Evolutionary conservation across 257 asterid species (phyloP), one percentile per base, ranked within the genome.

Genomic region (Salvia hispanica): DNA sequence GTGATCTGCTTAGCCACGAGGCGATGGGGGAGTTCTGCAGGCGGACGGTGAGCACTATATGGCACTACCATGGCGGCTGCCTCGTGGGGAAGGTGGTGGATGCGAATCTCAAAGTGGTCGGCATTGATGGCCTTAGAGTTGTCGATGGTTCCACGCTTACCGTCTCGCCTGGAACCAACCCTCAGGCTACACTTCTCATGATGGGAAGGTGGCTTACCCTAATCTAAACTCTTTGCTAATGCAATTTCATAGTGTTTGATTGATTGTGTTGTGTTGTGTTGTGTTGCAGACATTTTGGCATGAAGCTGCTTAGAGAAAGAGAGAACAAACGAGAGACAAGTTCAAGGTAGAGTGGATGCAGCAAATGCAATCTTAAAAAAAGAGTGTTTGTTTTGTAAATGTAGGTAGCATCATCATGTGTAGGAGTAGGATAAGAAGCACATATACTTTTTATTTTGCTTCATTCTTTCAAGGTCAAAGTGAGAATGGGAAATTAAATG

Each of bases 21-120:
- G 71, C 68, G 54, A 72, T 90, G 91, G 84, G 74, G 16, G 94
- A 85, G 62, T 92, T 90, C 77, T 92, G 92, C 73, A 81, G 95
- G 59, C 72, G 79, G 21, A 88, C 98, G 0, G 97, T 90, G 62
- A 92, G 79, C 76, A 92, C 97, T 10, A 92, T 88, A 50, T 93
- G 99, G 97, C 99, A 93, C 75, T 93, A 88, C 57, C 99, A 93
- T 40, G 99, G 97, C 0, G 97, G 99, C 3, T 90, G 97, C 79
- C 79, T 91, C 2, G 84, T 78, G 33, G 95, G 96, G 40, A 90
- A 69, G 69, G 99, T 94, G 12, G 95, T 88, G 4, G 95, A 91
- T 74, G 60, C 69, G n/a, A 67, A 65, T 21, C 81, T 86, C 36
- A 83, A 78, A 67, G 88, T 93, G 37, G 43, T 80, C 3, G 97